These are phyloP conservation scores for Poteriospumella lacustris DNA, from an alignment of 108 stramenopile genomes.

Conservation along the genomic window DNA sequence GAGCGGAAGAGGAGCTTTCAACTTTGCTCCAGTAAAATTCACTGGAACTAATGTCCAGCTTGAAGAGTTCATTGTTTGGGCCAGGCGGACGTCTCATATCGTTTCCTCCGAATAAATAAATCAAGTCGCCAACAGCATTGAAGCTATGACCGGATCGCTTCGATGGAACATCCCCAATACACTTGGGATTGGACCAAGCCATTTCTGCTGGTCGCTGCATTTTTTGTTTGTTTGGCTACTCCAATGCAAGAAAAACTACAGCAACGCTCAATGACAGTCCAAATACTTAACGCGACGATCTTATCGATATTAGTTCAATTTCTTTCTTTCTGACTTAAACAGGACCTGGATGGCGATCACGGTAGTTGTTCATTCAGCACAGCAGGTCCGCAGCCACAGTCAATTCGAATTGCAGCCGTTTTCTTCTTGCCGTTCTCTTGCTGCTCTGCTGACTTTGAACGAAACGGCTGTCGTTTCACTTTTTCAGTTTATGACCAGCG, in stretches of 20 bases:
- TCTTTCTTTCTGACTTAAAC: too few species aligned
- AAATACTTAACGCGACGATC: too few species aligned
- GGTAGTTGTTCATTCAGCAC: too few species aligned
- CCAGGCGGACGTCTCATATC: slow-evolving; percentile 54
- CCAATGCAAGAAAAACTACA: not conserved
- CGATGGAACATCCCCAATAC: slow-evolving; percentile 61
- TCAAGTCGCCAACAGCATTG: slow-evolving; percentile 53
- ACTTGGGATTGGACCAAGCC: slow-evolving; percentile 56
- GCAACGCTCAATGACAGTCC: slow-evolving; percentile 25
- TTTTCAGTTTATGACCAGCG: too few species aligned
- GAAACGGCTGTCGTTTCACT: too few species aligned
- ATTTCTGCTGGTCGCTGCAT: slow-evolving; percentile 36
- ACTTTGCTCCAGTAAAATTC: slow-evolving; percentile 55
- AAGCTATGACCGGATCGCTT: slow-evolving; percentile 72
- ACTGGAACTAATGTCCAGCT: slow-evolving; percentile 62
- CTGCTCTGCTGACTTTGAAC: too few species aligned
- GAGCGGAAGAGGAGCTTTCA: not conserved
- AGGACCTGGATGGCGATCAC: too few species aligned
- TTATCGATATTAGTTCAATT: too few species aligned
- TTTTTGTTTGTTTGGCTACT: not conserved
- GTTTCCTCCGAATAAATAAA: slow-evolving; percentile 64
- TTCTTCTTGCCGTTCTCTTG: too few species aligned
- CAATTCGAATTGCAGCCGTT: too few species aligned
- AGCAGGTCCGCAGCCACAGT: too few species aligned
- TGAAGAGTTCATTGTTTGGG: slow-evolving; percentile 64